Evolutionary conservation across 2,329 filamentous ascomycete genomes (phyloP), one percentile per base, ranked within the genome.

Genomic region (Colletotrichum liaoningense): DNA sequence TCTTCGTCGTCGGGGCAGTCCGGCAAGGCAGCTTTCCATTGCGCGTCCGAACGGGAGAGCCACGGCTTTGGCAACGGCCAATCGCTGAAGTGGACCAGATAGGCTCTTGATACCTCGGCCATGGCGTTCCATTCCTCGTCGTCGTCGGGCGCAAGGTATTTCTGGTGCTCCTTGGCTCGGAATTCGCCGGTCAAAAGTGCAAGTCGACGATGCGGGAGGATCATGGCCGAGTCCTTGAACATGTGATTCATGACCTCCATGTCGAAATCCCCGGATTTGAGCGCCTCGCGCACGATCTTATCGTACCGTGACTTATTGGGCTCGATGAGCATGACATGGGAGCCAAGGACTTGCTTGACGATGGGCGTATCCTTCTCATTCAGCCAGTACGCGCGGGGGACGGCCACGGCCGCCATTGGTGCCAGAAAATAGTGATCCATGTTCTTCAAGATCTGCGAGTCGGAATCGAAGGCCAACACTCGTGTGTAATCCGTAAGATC

Each of bases 351-450:
- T 19, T 67, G 84, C 22, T 79, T 81, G 19, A 42, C 69, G 9
- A 83, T 80, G 8, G 68, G 60, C 70, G 90, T 87, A 68, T 93
- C 91, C 11, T 77, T 76, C 19, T 82, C 78, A 2, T 87, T 89
- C 1, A 90, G 84, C 93, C 93, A 94, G 80, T 94, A 94, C 9
- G 93, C 93, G 38, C 91, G 88, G 1, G 93, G 91, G 88, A 94
- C 92, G 3, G 92, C 92, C 4, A 93, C 87, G 1, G 88, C 84
- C 1, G 88, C 86, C 1, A 83, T 79, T 0, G 93, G 93, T 1
- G 93, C 84, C 33, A 92, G 87, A 81, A 95, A 95, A 0, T 94
- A 86, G 67, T 94, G 92, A 76, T 95, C 93, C 86, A 94, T 88
- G 26, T 86, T 82, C 72, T 91, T 85, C 4, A 93, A 85, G 3